phyloP scores from a whole-genome alignment of 2,329 filamentous ascomycete species.

The Ophiostoma perfectum region DNA sequence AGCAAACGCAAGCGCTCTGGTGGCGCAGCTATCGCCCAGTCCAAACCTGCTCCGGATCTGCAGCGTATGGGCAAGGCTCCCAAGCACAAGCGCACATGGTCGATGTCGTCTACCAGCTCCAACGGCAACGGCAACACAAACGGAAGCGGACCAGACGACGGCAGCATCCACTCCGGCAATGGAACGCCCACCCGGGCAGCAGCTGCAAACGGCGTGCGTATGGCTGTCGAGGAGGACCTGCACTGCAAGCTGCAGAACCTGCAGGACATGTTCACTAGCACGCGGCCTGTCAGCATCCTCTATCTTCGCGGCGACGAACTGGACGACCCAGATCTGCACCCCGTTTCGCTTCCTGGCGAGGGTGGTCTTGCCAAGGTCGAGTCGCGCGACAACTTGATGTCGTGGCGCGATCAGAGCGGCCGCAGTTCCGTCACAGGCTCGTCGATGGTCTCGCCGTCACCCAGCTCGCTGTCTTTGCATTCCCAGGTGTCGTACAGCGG shows the following conservation, averaged over 20 bases:
- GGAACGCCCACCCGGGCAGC: constrained; percentile 3
- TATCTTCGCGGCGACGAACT: constrained; percentile 70
- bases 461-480: constrained; percentile 58
- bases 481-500: constrained; percentile 48
- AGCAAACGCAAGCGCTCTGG: constrained; percentile 58
- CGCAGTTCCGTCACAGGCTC: constrained; percentile 56
- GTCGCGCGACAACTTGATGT: constrained; percentile 41
- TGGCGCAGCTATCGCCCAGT: constrained; percentile 32
- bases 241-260: constrained; percentile 71
- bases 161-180: constrained; percentile 12
- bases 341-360: constrained; percentile 67
- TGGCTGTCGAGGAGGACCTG: constrained; percentile 66
- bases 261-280: constrained; percentile 86
- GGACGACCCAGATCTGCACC: constrained; percentile 74
- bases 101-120: constrained; percentile 75
- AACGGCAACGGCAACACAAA: constrained; percentile 39
- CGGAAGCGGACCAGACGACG: constrained; percentile 15
- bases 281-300: constrained; percentile 68
- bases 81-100: constrained; percentile 94
- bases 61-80: constrained; percentile 72
- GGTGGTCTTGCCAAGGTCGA: constrained; percentile 54
- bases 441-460: constrained; percentile 59
- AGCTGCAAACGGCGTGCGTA: constrained; percentile 33
- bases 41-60: constrained; percentile 31
- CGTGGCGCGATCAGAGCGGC: constrained; percentile 47